phyloP scores from a whole-genome alignment of 176 grass and related monocot species.

The Carex kokanica region DNA sequence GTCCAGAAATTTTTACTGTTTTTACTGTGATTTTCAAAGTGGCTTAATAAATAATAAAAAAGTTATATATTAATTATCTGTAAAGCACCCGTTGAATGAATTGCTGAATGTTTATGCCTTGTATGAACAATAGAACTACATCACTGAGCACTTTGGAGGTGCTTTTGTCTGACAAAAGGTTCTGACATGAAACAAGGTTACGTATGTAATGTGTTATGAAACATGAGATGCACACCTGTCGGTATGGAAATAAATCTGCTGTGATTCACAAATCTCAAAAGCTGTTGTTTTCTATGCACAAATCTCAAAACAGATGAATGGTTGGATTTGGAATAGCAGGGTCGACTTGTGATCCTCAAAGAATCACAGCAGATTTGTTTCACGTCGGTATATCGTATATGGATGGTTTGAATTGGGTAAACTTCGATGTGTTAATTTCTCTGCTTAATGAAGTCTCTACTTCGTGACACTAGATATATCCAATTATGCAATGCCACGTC shows the following conservation, averaged over 20 bases:
- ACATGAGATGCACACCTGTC: conserved; percentile 9
- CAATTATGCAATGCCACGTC: conserved; percentile 1
- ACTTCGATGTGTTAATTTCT: background rate
- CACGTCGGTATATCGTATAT: background rate
- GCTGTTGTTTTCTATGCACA: no score
- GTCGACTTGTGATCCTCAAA: no score
- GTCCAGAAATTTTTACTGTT: no score
- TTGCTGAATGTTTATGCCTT: background rate
- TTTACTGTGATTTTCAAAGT: no score
- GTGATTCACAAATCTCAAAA: no score
- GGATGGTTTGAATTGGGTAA: background rate
- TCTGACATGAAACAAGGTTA: background rate
- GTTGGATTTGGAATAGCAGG: no score
- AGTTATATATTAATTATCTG: no score
- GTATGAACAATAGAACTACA: background rate
- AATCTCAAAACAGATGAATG: no score
- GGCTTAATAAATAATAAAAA: no score
- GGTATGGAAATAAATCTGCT: background rate
- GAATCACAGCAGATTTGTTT: no score
- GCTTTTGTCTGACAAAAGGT: background rate
- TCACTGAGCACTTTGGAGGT: background rate
- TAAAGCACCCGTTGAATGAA: background rate
- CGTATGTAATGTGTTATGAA: background rate
- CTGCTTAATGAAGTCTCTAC: background rate
- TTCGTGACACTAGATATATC: background rate